Conservation (phyloP, 2,329 filamentous ascomycete species). For the Blumeriella jaapii region DNA sequence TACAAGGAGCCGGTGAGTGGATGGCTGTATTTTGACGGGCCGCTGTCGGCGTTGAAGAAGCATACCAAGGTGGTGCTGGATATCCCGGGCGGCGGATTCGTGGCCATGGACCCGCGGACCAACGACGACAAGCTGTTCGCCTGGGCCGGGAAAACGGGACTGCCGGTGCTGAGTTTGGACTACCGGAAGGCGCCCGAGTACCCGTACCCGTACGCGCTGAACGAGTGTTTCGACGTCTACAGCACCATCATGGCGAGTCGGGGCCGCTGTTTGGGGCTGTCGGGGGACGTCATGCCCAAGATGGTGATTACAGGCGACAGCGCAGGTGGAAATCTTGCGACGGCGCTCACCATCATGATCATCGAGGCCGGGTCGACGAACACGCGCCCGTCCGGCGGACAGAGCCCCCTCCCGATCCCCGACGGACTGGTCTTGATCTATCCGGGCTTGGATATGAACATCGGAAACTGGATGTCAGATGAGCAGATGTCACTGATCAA, state of each 20-base stretch:
- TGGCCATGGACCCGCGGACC: conserved; percentile 90
- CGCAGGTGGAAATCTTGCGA: conserved; percentile 70
- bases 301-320: conserved; percentile 71
- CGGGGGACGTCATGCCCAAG: conserved; percentile 51
- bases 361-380: conserved; percentile 58
- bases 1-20: conserved; percentile 74
- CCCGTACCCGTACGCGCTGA: conserved; percentile 74
- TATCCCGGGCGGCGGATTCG: conserved; percentile 87
- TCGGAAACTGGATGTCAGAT: conserved; percentile 98
- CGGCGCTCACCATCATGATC: conserved; percentile 78
- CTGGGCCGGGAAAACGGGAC: conserved; percentile 79
- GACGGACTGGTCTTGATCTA: conserved; percentile 80
- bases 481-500: conserved; percentile 93
- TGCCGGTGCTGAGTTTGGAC: conserved; percentile 85
- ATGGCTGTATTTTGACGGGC: conserved; percentile 93
- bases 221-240: conserved; percentile 83
- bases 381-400: conserved; percentile 42
- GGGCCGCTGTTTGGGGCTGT: conserved; percentile 67
- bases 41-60: conserved; percentile 62
- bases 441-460: conserved; percentile 89
- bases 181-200: conserved; percentile 80
- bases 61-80: conserved; percentile 76
- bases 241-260: conserved; percentile 58
- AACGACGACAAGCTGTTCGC: conserved; percentile 89
- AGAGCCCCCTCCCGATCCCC: conserved; percentile 56